These are phyloP conservation scores for Cenchrus americanus DNA, from an alignment of 176 grass and related monocot genomes.

Conservation along the genomic window DNA sequence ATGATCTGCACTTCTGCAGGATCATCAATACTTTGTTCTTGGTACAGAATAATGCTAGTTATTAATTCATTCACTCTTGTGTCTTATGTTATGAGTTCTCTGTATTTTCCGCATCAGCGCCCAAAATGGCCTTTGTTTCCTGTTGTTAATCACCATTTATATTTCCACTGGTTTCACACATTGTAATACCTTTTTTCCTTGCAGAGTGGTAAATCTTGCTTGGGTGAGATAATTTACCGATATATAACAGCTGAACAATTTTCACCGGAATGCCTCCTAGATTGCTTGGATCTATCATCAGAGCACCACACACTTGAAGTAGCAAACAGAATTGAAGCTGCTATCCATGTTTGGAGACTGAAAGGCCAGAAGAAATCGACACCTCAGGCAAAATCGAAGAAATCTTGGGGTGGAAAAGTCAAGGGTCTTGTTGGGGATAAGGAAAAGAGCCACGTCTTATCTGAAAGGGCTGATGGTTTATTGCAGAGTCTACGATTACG, in stretches of 20 bases:
- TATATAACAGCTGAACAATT: slow-evolving; percentile 94
- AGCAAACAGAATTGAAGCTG: slow-evolving; percentile 92
- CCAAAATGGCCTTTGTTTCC: not conserved
- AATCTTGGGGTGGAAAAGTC: slow-evolving; percentile 91
- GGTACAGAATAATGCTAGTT: not conserved
- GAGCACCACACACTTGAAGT: slow-evolving; percentile 92
- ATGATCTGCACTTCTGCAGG: too few relatives aligned
- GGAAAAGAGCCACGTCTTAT: slow-evolving; percentile 65
- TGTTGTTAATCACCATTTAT: not conserved
- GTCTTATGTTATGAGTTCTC: not conserved
- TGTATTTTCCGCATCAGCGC: not conserved
- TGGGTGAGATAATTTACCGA: slow-evolving; percentile 91
- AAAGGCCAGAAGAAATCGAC: slow-evolving; percentile 68
- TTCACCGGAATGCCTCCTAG: slow-evolving; percentile 92
- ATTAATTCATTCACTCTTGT: not conserved
- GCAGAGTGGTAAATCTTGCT: slow-evolving; percentile 92
- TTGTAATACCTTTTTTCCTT: slow-evolving; percentile 31
- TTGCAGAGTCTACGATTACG: slow-evolving; percentile 86
- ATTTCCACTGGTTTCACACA: not conserved
- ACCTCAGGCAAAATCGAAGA: slow-evolving; percentile 70
- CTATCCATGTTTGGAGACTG: slow-evolving; percentile 89
- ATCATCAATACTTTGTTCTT: slow-evolving; percentile 22
- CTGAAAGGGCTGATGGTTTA: slow-evolving; percentile 78
- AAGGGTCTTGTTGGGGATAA: slow-evolving; percentile 77
- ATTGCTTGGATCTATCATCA: slow-evolving; percentile 91